These are phyloP conservation scores for Gracilariopsis chorda DNA, from an alignment of 23 red algal species.

Conservation along the genomic window DNA sequence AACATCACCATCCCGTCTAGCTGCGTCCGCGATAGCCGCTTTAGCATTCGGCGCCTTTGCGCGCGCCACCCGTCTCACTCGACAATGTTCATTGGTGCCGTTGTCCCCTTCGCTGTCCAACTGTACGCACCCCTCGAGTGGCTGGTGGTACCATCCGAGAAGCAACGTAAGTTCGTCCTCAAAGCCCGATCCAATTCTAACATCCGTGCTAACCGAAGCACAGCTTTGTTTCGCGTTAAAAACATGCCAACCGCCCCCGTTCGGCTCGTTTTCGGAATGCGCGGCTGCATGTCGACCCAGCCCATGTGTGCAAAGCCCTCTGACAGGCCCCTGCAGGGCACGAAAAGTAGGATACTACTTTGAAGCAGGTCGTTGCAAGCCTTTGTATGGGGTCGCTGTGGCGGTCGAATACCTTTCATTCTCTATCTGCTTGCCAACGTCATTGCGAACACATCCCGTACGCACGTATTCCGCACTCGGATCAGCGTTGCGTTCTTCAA, in stretches of 20 bases:
- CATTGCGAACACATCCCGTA: background rate
- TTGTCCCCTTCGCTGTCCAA: background rate
- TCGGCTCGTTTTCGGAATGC: background rate
- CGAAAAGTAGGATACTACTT: background rate
- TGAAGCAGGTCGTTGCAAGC: background rate
- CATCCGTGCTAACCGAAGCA: background rate
- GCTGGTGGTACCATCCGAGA: constrained; percentile 10
- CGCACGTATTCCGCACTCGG: background rate
- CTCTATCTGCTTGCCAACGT: background rate
- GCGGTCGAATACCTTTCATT: background rate
- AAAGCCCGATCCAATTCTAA: background rate
- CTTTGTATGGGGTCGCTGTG: constrained; percentile 5
- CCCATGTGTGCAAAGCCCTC: background rate
- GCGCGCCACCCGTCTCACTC: background rate
- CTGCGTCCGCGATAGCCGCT: background rate
- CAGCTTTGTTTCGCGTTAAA: background rate
- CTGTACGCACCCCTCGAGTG: background rate
- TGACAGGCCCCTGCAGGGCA: background rate
- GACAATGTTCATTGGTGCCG: background rate
- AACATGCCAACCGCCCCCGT: background rate
- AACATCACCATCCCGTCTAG: no score
- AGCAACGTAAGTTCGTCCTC: background rate
- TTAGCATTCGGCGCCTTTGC: background rate
- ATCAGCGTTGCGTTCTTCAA: background rate
- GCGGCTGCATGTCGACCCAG: constrained; percentile 5